Conservation (phyloP, 805 yeast genomes). For the Kregervanrija delftensis region DNA sequence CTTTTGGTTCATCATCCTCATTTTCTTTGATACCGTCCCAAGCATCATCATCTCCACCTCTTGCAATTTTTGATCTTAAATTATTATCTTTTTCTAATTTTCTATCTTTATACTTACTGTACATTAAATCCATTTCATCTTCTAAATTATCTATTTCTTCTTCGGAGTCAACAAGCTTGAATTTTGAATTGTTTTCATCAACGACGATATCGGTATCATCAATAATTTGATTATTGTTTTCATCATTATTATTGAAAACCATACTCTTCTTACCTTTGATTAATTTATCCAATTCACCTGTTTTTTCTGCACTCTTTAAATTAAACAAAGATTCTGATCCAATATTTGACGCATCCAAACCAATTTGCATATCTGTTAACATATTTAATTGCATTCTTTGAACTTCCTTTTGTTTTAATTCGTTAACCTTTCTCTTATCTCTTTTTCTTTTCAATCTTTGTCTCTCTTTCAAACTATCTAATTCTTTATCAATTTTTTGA, state of each 20-base stretch:
- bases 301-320: conserved; percentile 76
- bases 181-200: conserved; percentile 15
- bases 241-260: conserved; percentile 52
- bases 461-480: conserved; percentile 63
- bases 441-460: conserved; percentile 66
- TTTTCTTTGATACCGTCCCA: conserved; percentile 71
- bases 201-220: conserved; percentile 37
- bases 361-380: conserved; percentile 88
- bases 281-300: conserved; percentile 71
- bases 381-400: conserved; percentile 92
- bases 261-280: conserved; percentile 69
- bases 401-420: conserved; percentile 78
- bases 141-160: conserved; percentile 68
- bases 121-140: conserved; percentile 77
- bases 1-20: conserved; percentile 20
- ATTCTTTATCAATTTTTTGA: conserved; percentile 80
- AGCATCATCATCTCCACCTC: conserved; percentile 66
- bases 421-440: conserved; percentile 77
- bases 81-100: conserved; percentile 65
- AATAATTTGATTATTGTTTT: conserved; percentile 22
- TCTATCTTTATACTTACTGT: conserved; percentile 58
- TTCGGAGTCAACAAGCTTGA: conserved; percentile 26
- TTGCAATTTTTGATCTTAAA: conserved; percentile 58
- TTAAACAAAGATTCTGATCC: conserved; percentile 80
- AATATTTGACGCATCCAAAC: conserved; percentile 81